phyloP scores from a whole-genome alignment of 2,329 filamentous ascomycete genomes.

The Aurifilum marmelostoma region DNA sequence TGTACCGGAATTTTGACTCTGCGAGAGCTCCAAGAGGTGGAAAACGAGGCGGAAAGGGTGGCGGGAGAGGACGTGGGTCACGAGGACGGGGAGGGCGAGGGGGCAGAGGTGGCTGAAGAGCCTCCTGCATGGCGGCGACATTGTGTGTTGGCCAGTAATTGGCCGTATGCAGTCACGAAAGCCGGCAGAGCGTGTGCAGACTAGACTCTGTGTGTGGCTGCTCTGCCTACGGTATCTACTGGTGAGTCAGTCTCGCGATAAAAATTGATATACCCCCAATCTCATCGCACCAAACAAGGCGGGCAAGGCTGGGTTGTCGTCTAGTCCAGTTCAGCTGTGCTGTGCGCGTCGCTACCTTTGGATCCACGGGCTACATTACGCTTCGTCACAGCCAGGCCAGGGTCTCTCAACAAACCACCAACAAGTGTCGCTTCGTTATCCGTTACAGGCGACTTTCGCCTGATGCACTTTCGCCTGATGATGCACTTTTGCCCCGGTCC shows the following conservation, averaged over 20 bases:
- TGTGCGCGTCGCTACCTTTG: background rate
- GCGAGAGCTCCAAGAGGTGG: slow-evolving; percentile 42
- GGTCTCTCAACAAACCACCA: background rate
- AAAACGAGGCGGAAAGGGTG: slow-evolving; percentile 42
- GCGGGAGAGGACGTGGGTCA: slow-evolving; percentile 46
- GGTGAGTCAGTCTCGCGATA: slow-evolving; percentile 15
- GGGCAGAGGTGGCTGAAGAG: slow-evolving; percentile 37
- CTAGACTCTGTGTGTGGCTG: background rate
- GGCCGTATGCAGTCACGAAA: background rate
- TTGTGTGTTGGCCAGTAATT: background rate
- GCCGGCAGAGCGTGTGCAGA: background rate
- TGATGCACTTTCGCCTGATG: background rate
- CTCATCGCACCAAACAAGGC: background rate
- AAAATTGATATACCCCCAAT: background rate
- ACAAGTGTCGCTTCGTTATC: slow-evolving; percentile 21
- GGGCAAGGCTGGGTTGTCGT: background rate
- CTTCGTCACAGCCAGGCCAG: no score
- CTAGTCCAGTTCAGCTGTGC: background rate
- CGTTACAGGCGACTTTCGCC: background rate
- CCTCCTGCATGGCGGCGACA: background rate
- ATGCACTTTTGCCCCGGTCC: no score
- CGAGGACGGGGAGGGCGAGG: slow-evolving; percentile 42
- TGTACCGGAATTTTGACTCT: slow-evolving; percentile 64
- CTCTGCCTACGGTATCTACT: background rate
- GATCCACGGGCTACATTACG: background rate